phyloP scores from a whole-genome alignment of 345 rosid genomes.

The Chamaenerion angustifolium region DNA sequence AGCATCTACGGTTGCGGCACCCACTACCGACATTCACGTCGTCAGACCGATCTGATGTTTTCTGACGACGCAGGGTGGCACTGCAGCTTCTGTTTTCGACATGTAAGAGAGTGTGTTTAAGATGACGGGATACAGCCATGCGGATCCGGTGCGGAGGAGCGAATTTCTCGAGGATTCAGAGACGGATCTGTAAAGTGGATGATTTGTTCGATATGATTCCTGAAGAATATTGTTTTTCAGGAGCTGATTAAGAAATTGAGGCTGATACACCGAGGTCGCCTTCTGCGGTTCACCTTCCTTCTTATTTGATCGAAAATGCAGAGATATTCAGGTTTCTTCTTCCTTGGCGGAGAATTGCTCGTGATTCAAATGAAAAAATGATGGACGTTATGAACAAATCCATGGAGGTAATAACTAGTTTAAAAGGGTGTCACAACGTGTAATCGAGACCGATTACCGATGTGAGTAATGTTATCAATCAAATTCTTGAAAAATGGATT shows the following conservation, averaged over 20 bases:
- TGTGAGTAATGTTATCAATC: too few relatives aligned
- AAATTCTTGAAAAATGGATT: too few relatives aligned
- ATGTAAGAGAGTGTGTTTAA: slow-evolving; percentile 52
- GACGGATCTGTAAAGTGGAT: slow-evolving; percentile 47
- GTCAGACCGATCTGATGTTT: slow-evolving; percentile 47
- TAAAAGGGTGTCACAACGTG: too few relatives aligned
- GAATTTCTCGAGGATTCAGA: slow-evolving; percentile 59
- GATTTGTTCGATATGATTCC: slow-evolving; percentile 88
- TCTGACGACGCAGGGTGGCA: slow-evolving; percentile 97
- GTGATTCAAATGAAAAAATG: too few relatives aligned
- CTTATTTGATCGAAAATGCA: slow-evolving; percentile 72
- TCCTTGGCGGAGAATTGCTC: too few relatives aligned
- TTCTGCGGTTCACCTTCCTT: slow-evolving; percentile 83
- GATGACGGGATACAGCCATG: slow-evolving; percentile 93
- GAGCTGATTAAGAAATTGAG: slow-evolving; percentile 84
- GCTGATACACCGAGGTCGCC: slow-evolving; percentile 50
- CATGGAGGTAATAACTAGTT: too few relatives aligned
- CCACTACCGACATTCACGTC: slow-evolving; percentile 63
- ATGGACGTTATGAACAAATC: too few relatives aligned
- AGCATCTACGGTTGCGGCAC: slow-evolving; percentile 36
- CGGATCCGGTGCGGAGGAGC: slow-evolving; percentile 49
- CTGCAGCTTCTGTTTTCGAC: slow-evolving; percentile 78
- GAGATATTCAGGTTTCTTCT: slow-evolving; percentile 63
- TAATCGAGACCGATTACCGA: too few relatives aligned
- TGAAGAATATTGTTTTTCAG: slow-evolving; percentile 59